Conservation (phyloP, 257 asterid species). For the Solanum virginianum region DNA sequence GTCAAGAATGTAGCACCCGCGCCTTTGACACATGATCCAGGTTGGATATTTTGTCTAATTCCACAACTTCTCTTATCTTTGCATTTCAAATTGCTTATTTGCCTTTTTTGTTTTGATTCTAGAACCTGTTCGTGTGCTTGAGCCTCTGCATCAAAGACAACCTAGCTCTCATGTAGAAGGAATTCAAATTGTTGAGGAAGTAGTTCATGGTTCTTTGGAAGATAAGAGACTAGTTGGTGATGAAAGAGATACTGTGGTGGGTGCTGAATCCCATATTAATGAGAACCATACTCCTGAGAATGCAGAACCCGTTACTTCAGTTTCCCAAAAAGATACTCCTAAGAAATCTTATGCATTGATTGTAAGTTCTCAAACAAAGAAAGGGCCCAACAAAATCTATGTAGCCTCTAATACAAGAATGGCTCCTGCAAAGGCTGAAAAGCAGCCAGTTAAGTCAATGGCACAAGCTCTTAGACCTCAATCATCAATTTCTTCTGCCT, state of each 20-base stretch:
- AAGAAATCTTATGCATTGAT: constrained; percentile 1
- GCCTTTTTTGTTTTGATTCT: constrained; percentile 12
- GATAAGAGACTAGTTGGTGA: constrained; percentile 30
- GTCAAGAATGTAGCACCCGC: constrained; percentile 19
- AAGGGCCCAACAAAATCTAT: not conserved
- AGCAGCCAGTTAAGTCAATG: not conserved
- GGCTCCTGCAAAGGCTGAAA: not conserved
- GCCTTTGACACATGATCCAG: constrained; percentile 37
- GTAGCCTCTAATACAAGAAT: not conserved
- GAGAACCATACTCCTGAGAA: not conserved
- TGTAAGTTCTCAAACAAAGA: constrained; percentile 3
- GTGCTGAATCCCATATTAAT: not conserved
- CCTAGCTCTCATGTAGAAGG: constrained; percentile 31
- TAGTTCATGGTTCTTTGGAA: constrained; percentile 23
- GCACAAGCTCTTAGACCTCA: not conserved
- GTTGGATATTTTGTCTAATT: constrained; percentile 11
- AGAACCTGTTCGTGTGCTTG: constrained; percentile 50
- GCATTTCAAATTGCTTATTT: not conserved
- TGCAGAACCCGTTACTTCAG: not conserved
- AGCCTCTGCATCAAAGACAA: constrained; percentile 18
- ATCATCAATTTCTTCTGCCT: not conserved
- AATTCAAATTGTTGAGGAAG: constrained; percentile 27
- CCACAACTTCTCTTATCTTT: not conserved
- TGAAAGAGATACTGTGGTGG: constrained; percentile 17
- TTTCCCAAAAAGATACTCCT: not conserved